These are phyloP conservation scores for Neurospora terricola DNA, from an alignment of 495 filamentous ascomycete species.

Conservation along the genomic window DNA sequence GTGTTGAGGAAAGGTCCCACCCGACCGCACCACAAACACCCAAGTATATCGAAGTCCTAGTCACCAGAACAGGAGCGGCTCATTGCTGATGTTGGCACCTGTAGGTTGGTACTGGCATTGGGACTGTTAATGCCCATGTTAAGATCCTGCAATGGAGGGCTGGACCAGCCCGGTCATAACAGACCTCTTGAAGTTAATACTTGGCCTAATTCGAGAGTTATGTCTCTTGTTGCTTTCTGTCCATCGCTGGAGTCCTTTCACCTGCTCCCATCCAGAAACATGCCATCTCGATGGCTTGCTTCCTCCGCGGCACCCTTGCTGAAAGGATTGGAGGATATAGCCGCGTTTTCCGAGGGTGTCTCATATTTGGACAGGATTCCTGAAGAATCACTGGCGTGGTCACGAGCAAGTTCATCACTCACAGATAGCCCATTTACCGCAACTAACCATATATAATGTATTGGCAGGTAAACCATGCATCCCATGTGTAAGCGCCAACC, in stretches of 20 bases:
- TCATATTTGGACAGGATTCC: background rate
- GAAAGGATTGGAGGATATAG: background rate
- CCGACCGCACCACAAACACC: too few relatives aligned
- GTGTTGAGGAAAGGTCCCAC: too few relatives aligned
- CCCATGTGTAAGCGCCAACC: background rate
- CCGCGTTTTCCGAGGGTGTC: background rate
- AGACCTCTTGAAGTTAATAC: background rate
- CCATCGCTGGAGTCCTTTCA: background rate
- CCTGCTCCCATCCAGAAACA: background rate
- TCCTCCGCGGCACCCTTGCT: background rate
- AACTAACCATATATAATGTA: background rate
- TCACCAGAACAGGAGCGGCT: too few relatives aligned
- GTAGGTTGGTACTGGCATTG: too few relatives aligned
- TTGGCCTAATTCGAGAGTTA: background rate
- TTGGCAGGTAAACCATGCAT: background rate
- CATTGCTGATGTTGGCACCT: too few relatives aligned
- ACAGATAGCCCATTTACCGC: background rate
- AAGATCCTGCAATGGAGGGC: too few relatives aligned
- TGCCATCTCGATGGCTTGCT: background rate
- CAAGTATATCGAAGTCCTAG: too few relatives aligned
- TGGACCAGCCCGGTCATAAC: too few relatives aligned
- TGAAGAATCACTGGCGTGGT: background rate
- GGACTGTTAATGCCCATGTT: too few relatives aligned
- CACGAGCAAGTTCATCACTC: background rate
- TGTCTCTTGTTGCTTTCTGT: background rate